Base-by-base conservation (phyloP, 2,329 filamentous ascomycete genomes). In the Pestalotiopsis sp. region DNA sequence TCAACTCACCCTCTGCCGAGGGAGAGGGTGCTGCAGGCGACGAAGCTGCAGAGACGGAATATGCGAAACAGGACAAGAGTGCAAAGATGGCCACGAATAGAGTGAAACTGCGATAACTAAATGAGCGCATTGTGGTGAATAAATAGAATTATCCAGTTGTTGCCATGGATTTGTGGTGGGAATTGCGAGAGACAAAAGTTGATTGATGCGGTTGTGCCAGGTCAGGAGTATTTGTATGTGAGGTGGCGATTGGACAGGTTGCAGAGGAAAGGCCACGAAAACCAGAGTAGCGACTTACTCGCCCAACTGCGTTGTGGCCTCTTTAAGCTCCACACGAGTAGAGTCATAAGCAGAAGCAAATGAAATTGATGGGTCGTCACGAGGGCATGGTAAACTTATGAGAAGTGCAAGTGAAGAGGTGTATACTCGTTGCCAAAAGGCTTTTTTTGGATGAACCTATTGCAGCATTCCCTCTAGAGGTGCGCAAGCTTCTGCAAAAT, bases 1-100 rank as follows among this genome's bases (percentile, higher is more conserved):
- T 91, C 67, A 92, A 79, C 56, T 90, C 86, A n/a, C 78, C 75
- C 41, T 85, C 80, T 69, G 82, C 78, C 5, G 81, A 76, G 4
- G 79, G 79, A 36, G 79, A 79, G 58, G 77, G 76, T 63, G 81
- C 70, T 58, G 75, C 69, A 65, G 75, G 71, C n/a, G 79, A 72
- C 45, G 81, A 76, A 39, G 76, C 69, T 27, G 78, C 77, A 27
- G 73, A 66, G 11, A 73, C 39, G 20, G 58, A 71, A 41, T 68
- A 69, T 64, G 71, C 65, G 25, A 70, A 49, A 7, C 76, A 68
- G 4, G 72, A 69, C 20, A 72, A n/a, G 3, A 73, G 14, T 31
- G 69, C 52, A 61, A 72, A 38, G 41, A 71, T 67, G 61, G 72
- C 31, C 4, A 70, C 59, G 56, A 74, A n/a, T 45, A 64, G 72